phyloP scores from a whole-genome alignment of 164 flowering plant species.

The Umbilicus rupestris region DNA sequence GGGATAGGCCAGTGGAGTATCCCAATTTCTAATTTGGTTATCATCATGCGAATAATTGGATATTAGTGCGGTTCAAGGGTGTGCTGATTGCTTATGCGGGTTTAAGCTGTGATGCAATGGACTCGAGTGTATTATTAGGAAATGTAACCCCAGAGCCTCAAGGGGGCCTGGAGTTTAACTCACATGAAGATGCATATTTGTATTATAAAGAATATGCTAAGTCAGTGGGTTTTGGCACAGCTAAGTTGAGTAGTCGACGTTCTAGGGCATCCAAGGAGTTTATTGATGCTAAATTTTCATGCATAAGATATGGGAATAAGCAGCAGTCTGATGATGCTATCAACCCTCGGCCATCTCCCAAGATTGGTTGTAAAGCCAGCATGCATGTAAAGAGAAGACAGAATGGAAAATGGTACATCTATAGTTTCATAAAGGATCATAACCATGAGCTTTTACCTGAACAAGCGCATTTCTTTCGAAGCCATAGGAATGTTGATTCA shows the following conservation, averaged over 20 bases:
- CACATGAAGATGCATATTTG: slow-evolving; percentile 38
- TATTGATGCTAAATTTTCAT: slow-evolving; percentile 47
- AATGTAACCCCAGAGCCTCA: slow-evolving; percentile 18
- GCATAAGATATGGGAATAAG: slow-evolving; percentile 45
- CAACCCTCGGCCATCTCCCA: slow-evolving; percentile 40
- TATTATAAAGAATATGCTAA: slow-evolving; percentile 48
- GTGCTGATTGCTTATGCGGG: not conserved
- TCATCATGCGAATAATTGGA: not conserved
- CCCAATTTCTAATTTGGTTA: too few relatives aligned
- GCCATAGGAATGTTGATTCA: slow-evolving; percentile 28
- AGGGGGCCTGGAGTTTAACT: slow-evolving; percentile 36
- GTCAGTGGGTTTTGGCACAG: slow-evolving; percentile 42
- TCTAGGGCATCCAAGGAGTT: slow-evolving; percentile 40
- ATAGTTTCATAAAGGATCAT: slow-evolving; percentile 43
- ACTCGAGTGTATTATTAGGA: slow-evolving; percentile 12
- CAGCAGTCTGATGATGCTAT: slow-evolving; percentile 41
- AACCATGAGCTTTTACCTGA: slow-evolving; percentile 53
- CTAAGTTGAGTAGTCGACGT: slow-evolving; percentile 40
- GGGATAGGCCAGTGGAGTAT: too few relatives aligned
- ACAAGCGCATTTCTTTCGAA: slow-evolving; percentile 31
- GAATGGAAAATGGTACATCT: slow-evolving; percentile 39
- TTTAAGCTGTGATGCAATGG: slow-evolving; percentile 13
- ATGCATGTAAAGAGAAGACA: slow-evolving; percentile 45
- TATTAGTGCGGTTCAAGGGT: not conserved
- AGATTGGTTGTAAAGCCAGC: slow-evolving; percentile 54